Percentiles rank a stretch among this genome's conserved stretches.
Conservation (phyloP, 441 rosid genomes). For the Isatis lusitanica region DNA sequence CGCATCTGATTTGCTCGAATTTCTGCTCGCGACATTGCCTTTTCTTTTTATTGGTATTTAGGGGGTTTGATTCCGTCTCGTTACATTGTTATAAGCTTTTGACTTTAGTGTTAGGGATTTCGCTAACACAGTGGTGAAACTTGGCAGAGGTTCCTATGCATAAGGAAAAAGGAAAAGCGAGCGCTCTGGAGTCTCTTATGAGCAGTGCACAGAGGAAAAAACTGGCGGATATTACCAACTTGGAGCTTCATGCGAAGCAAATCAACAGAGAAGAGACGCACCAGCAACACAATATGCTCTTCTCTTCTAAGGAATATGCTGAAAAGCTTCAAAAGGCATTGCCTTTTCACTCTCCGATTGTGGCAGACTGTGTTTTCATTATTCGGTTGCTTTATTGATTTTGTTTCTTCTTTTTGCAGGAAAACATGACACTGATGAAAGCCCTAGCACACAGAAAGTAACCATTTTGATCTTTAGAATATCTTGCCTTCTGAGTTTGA, state of each 20-base stretch:
- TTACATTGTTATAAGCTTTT: background rate
- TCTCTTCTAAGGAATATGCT: slow-evolving; percentile 40
- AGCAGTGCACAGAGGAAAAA: slow-evolving; percentile 26
- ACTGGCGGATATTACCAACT: slow-evolving; percentile 15
- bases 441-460: slow-evolving; percentile 65
- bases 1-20: background rate
- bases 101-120: background rate
- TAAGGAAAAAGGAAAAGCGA: background rate
- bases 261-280: slow-evolving; percentile 36
- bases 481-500: slow-evolving; percentile 21
- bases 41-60: background rate
- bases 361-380: background rate
- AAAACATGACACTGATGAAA: slow-evolving; percentile 55
- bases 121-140: background rate
- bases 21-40: background rate
- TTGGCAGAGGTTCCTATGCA: slow-evolving; percentile 8
- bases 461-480: slow-evolving; percentile 18
- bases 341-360: background rate
- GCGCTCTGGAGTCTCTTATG: background rate
- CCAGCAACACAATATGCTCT: slow-evolving; percentile 27
- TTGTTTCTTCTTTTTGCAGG: slow-evolving; percentile 39
- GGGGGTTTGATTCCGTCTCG: slow-evolving; percentile 4
- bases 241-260: slow-evolving; percentile 36
- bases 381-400: slow-evolving; percentile 8
- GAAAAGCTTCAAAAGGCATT: slow-evolving; percentile 58